Evolutionary conservation across 2,329 filamentous ascomycete species (phyloP).

Genomic region (Gyromitra esculenta): DNA sequence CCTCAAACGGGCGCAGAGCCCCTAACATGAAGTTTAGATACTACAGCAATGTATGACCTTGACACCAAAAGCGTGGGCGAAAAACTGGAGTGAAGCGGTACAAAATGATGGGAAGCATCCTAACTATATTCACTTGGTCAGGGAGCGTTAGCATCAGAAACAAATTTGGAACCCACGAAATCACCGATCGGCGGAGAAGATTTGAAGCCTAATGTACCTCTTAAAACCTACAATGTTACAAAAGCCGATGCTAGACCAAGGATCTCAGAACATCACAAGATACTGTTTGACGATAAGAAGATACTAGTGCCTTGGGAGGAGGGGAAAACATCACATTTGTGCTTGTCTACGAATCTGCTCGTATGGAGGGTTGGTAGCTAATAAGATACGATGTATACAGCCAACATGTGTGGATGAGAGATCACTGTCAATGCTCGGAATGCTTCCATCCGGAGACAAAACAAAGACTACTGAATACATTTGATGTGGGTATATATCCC

Average conservation of each 20-base stretch:
- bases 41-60: constrained; percentile 30
- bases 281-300: constrained; percentile 57
- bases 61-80: constrained; percentile 1
- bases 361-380: neutral
- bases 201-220: constrained; percentile 33
- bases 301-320: constrained; percentile 58
- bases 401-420: constrained; percentile 61
- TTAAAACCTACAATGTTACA: constrained; percentile 58
- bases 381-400: constrained; percentile 31
- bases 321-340: constrained; percentile 58
- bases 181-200: neutral
- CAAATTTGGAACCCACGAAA: constrained; percentile 13
- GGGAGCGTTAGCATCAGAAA: constrained; percentile 4
- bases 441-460: constrained; percentile 77
- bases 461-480: constrained; percentile 75
- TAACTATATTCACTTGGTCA: constrained; percentile 20
- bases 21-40: neutral
- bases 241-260: constrained; percentile 57
- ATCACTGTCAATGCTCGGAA: constrained; percentile 75
- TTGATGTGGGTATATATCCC: constrained; percentile 65
- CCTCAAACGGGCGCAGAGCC: neutral
- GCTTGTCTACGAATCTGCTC: neutral
- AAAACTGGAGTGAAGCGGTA: neutral
- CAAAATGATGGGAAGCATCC: neutral
- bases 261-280: constrained; percentile 57